Evolutionary conservation across 257 asterid species (phyloP), one percentile per base, ranked within the genome.

Genomic region (Gentiana straminea): DNA sequence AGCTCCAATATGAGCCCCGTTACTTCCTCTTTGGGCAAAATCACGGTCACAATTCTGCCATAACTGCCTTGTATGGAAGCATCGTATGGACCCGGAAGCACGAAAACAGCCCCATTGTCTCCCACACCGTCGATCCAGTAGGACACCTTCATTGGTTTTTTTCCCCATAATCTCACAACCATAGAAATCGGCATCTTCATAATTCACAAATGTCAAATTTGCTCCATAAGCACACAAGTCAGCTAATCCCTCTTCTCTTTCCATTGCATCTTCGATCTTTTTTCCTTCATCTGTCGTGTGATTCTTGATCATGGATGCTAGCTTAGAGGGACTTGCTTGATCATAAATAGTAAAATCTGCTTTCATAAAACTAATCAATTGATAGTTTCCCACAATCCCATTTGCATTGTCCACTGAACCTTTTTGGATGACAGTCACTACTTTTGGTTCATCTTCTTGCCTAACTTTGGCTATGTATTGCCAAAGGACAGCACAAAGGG

Each of bases 141-240:
- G 52, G 80, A 81, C 8, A 77, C 84, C 2, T 52, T 13, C 3
- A 65, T 44, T 2, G 96, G 88, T 39, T 67, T 80, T 80, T 3
- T 73, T 62, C 13, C 87, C 88, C 11, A 61, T 65, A 33, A 70
- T 74, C 13, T 70, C 82, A 50, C 87, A 79, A 0, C 75, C 88
- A 58, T 84, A 83, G 4, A 84, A 71, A 0, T 51, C 13, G 2
- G 73, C 90, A 0, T 72, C 86, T 7, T 78, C 96, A 33, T 83
- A 36, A 74, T 79, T 57, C 66, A 75, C 76, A 13, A 91, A 79
- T 4, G 94, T 87, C 53, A 87, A 49, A 48, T 84, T 87, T 37
- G 88, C 93, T 1, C 98, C 98, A 47, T 83, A 91, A 0, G 84
- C 5, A n/a, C 83, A 53, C 12, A 81, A 65, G 68, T 91, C 98